Base-by-base conservation (phyloP, 176 grass and related monocot genomes). In the Cenchrus purpureus region DNA sequence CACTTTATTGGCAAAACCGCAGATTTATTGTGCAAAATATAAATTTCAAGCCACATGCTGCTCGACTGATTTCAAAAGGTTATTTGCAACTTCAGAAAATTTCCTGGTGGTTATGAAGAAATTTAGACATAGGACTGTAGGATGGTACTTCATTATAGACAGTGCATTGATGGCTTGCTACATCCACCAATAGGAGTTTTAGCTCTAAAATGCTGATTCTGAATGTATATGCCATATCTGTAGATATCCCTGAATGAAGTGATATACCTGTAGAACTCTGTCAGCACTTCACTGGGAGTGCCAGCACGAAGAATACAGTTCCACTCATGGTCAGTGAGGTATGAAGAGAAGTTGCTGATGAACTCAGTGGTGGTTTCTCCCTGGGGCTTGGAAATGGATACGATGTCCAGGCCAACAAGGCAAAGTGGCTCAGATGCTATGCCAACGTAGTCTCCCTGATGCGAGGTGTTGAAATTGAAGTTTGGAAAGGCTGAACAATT, bases 361-460 rank as follows among this genome's bases (percentile, higher is more conserved):
- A 93, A 98, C 48, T 98, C 89, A 0, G 85, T 4, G 3, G 73
- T 40, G 22, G 85, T 81, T 83, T 85, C 83, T 60, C 65, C 69
- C 45, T 83, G 71, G 37, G 91, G 95, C 55, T 90, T 85, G 28
- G 77, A 78, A 74, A 92, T 43, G 10, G 65, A 89, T 12, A 93
- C 93, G 58, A 98, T 93, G 63, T 95, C 95, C 3, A 98, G 83
- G 68, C 95, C 95, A 80, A 98, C 83, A 74, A 95, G 83, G 73
- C 91, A 92, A 5, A 86, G 7, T 0, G 86, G 85, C 53, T 95
- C 95, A 10, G 88, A 98, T 81, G 93, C 91, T 76, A 98, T 85
- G 44, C 96, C 93, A 10, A 94, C 96, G 20, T 91, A 98, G 64
- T 88, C 84, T 31, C 96, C 96, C 87, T 95, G 96, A 79, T 95